A percentile compares a stretch with the other conserved stretches of the same genome.
Conservation (phyloP, 2,329 filamentous ascomycete species). For the Chlorencoelia australis region DNA sequence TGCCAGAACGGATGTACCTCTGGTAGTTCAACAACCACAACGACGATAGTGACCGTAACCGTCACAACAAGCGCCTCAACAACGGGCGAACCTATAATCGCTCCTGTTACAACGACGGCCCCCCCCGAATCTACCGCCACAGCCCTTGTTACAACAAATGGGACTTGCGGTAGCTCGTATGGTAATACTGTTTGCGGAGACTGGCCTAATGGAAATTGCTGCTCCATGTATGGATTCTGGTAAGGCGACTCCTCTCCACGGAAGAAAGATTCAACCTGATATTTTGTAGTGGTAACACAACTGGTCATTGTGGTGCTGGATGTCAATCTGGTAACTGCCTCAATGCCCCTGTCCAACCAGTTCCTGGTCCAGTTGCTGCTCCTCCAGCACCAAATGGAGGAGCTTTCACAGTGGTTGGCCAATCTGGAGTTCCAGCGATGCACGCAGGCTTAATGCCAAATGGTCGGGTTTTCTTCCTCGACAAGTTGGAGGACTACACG, state of each 20-base stretch:
- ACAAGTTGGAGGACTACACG: constrained; percentile 55
- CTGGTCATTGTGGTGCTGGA: constrained; percentile 43
- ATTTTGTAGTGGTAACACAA: constrained; percentile 28
- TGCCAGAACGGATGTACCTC: constrained; percentile 25
- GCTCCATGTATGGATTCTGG: constrained; percentile 48
- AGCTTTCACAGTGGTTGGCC: constrained; percentile 38
- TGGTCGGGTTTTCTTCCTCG: constrained; percentile 48
- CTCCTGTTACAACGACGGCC: constrained; percentile 13
- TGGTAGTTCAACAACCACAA: constrained; percentile 10
- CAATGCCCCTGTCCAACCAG: constrained; percentile 28
- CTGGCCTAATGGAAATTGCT: constrained; percentile 43
- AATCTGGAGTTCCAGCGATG: constrained; percentile 53
- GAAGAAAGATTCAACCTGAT: constrained; percentile 8
- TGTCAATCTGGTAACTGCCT: constrained; percentile 45
- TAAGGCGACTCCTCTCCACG: constrained; percentile 10
- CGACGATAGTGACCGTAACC: constrained; percentile 7
- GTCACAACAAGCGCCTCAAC: constrained; percentile 4
- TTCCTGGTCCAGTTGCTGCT: constrained; percentile 29
- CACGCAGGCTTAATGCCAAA: constrained; percentile 50
- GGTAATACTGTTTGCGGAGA: constrained; percentile 39
- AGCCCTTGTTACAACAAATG: constrained; percentile 36
- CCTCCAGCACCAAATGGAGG: constrained; percentile 36
- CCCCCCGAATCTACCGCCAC: constrained; percentile 21
- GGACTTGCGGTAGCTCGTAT: constrained; percentile 41
- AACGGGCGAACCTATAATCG: constrained; percentile 20